Base-by-base conservation (phyloP, 2,329 filamentous ascomycete species). In the Arthroderma sp. region DNA sequence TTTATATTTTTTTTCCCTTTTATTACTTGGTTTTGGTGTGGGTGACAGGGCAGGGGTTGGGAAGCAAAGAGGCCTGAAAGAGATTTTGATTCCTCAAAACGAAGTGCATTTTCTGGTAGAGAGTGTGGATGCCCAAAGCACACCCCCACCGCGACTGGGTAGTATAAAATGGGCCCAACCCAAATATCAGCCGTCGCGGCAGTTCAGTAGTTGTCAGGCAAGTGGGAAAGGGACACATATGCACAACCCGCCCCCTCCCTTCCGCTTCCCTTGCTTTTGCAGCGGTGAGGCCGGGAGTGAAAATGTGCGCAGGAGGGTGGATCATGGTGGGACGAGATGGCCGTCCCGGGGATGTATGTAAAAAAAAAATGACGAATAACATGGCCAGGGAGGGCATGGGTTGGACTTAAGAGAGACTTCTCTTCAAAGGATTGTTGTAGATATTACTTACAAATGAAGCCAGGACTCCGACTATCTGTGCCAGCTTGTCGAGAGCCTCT, bases 361-460 rank as follows among this genome's bases (percentile, higher is more conserved):
- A 22, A 22, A 22, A 22, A 22, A 22, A 22, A 22, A 22, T 22
- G 15, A 22, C 15, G 15, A 22, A 22, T 22, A 22, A 22, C 15
- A 22, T 22, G 15, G 15, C 15, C 3, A 22, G 15, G 15, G 15
- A 22, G 15, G 15, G 15, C 15, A 22, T 22, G 15, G 15, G 15
- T 22, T 22, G 15, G 15, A 22, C 15, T 22, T 22, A 1, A 22
- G 15, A 3, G 15, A 22, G 15, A 22, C 15, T 22, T 22, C 15
- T 22, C 15, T 22, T 22, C 15, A 22, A 22, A 22, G 15, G 15
- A 22, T 3, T 22, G 15, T 22, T 22, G 15, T 22, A 43, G 47
- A 55, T 50, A 50, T 49, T 50, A 57, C 84, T 81, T 68, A 93
- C 86, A 67, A 89, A 94, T 36, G 80, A 80, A 50, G 78, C 77